Evolutionary conservation across 192 early-diverging fungal genomes (phyloP), one percentile per base, ranked within the genome.

Genomic region (Coemansia sp.): DNA sequence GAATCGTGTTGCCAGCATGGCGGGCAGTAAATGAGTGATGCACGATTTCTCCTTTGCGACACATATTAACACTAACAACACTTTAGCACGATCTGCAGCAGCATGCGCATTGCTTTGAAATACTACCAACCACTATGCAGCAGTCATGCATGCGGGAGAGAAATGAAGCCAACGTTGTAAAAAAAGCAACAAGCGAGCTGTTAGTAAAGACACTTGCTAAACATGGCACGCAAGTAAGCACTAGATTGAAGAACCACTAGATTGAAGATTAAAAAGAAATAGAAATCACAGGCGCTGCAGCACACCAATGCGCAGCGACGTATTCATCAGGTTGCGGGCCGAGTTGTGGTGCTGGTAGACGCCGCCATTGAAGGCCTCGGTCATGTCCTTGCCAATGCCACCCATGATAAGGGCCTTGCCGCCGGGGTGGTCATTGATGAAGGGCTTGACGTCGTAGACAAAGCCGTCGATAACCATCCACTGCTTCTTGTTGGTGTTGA

Each of bases 291-390:
- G 40, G 19, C 61, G 54, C 58, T 76, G 72, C 21, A 76, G 54
- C 29, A 76, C 62, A 18, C 72, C 72, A 41, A 76, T 76, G 30
- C 72, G 72, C 22, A 76, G 62, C 32, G 73, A 69, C 2, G 66
- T 69, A 62, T 76, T 76, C 73, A 76, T 76, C 49, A 97, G 70
- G 71, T 92, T 89, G 37, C 90, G 77, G 3, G 93, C 93, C 25
- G 88, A 91, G 54, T 91, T 95, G 60, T 86, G 83, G 65, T 97
- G 94, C 61, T 88, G 77, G 69, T 97, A 94, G 13, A 95, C 81
- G 43, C 88, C 91, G 17, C 94, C 93, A 53, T 95, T 90, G 78
- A 95, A 95, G 2, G 88, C 78, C 11, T 74, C 80, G 7, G 93
- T 92, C 61, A 87, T 83, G 60, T 97, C 91, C 65, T 88, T 87